phyloP scores from a whole-genome alignment of 495 filamentous ascomycete genomes.

The Corynascus novoguineensis region DNA sequence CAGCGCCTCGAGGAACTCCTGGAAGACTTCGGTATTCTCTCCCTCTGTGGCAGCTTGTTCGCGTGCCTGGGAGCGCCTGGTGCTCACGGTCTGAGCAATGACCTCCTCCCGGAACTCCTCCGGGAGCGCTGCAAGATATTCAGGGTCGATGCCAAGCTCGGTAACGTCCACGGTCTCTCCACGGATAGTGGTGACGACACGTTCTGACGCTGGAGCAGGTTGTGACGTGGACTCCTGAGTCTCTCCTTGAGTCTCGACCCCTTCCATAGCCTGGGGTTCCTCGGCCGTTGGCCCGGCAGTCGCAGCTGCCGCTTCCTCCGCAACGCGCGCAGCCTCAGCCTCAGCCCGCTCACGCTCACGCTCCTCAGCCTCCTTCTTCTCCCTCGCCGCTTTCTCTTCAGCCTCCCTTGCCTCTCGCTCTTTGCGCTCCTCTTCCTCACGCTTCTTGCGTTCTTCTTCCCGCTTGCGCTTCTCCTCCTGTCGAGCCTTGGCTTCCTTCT shows the following conservation, averaged over 20 bases:
- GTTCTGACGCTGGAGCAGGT: slow-evolving; percentile 34
- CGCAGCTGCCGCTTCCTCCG: slow-evolving; percentile 34
- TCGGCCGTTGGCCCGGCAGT: slow-evolving; percentile 16
- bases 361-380: slow-evolving; percentile 55
- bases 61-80: slow-evolving; percentile 72
- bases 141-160: slow-evolving; percentile 84
- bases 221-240: slow-evolving; percentile 26
- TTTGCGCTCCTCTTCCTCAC: slow-evolving; percentile 49
- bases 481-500: slow-evolving; percentile 58
- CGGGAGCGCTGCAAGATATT: slow-evolving; percentile 87
- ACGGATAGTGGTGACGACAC: slow-evolving; percentile 72
- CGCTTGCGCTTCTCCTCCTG: slow-evolving; percentile 56
- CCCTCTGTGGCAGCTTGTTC: slow-evolving; percentile 60
- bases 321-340: slow-evolving; percentile 43
- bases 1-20: slow-evolving; percentile 90
- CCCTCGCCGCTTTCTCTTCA: slow-evolving; percentile 51
- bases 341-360: slow-evolving; percentile 45
- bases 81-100: slow-evolving; percentile 76
- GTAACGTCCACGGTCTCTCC: slow-evolving; percentile 87
- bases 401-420: slow-evolving; percentile 54
- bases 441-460: slow-evolving; percentile 59
- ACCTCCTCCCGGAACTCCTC: slow-evolving; percentile 96
- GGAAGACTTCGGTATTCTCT: slow-evolving; percentile 82
- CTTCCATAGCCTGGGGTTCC: slow-evolving; percentile 73
- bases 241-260: slow-evolving; percentile 59